phyloP scores from a whole-genome alignment of 2,329 filamentous ascomycete species.

The Xylariales sp. region DNA sequence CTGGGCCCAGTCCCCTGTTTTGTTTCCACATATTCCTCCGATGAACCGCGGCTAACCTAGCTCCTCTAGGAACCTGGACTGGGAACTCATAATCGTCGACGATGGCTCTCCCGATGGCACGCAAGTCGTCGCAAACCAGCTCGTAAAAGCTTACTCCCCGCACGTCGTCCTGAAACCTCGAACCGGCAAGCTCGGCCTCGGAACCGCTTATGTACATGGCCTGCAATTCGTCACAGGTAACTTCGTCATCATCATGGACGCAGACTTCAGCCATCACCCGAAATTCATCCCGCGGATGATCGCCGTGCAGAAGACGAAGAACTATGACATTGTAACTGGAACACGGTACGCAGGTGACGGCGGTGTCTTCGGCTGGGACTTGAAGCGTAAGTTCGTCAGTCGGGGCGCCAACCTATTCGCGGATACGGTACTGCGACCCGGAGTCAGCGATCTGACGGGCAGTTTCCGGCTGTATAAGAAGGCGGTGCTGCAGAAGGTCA shows the following conservation, averaged over 20 bases:
- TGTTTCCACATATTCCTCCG: not conserved
- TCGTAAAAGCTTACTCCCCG: conserved; percentile 76
- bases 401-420: conserved; percentile 92
- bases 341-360: conserved; percentile 87
- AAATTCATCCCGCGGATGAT: conserved; percentile 99
- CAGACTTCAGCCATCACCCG: conserved; percentile 97
- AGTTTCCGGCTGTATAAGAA: conserved; percentile 95
- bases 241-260: conserved; percentile 99
- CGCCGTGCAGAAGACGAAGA: conserved; percentile 64
- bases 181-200: conserved; percentile 92
- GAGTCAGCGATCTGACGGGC: conserved; percentile 92
- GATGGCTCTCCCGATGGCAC: conserved; percentile 97
- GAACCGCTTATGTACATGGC: conserved; percentile 93
- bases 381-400: conserved; percentile 81
- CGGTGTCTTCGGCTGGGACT: conserved; percentile 94
- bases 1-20: not conserved
- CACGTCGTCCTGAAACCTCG: conserved; percentile 83
- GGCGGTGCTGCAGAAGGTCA: conserved; percentile 81
- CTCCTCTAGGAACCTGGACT: conserved; percentile 72
- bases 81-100: conserved; percentile 97
- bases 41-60: not conserved
- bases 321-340: conserved; percentile 95
- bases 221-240: conserved; percentile 86
- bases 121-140: conserved; percentile 82
- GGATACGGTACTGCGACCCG: conserved; percentile 86